Evolutionary conservation across 1,139 yeast genomes (phyloP).

Genomic region (Nakaseomyces nivariensis): DNA sequence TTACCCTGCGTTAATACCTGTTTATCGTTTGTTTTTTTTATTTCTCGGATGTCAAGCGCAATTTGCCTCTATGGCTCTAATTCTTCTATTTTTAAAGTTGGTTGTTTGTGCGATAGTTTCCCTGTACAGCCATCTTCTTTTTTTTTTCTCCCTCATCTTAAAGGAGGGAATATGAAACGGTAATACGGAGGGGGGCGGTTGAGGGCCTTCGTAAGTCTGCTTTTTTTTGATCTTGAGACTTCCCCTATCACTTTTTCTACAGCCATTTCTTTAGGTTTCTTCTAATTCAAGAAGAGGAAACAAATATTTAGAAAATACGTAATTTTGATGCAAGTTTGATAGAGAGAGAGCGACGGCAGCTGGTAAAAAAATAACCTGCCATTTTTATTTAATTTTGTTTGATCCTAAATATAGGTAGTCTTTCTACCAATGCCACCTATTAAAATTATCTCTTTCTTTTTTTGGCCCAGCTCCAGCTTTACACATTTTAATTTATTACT

Average conservation of each 20-base stretch:
- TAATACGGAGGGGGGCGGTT: not conserved
- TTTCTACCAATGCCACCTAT: too few species aligned
- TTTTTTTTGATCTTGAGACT: not conserved
- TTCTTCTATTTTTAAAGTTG: not conserved
- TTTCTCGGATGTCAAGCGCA: too few species aligned
- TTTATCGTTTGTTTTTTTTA: too few species aligned
- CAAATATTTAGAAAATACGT: not conserved
- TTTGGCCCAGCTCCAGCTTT: not conserved
- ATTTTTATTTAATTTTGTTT: not conserved
- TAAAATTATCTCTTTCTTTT: not conserved
- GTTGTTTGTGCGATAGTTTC: not conserved
- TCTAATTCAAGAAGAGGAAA: not conserved
- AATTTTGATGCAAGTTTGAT: not conserved
- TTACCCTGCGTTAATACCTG: not conserved
- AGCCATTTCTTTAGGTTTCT: not conserved
- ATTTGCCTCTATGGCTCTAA: too few species aligned
- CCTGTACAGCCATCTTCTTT: not conserved
- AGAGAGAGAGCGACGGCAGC: too few species aligned
- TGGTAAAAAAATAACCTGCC: not conserved
- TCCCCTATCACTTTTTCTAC: not conserved
- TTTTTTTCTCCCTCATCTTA: not conserved
- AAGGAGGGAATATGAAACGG: not conserved
- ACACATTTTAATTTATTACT: too few species aligned
- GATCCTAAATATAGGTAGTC: too few species aligned
- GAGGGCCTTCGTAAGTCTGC: not conserved